Evolutionary conservation across 495 filamentous ascomycete genomes (phyloP).

Genomic region (Penicillium pancosmium): DNA sequence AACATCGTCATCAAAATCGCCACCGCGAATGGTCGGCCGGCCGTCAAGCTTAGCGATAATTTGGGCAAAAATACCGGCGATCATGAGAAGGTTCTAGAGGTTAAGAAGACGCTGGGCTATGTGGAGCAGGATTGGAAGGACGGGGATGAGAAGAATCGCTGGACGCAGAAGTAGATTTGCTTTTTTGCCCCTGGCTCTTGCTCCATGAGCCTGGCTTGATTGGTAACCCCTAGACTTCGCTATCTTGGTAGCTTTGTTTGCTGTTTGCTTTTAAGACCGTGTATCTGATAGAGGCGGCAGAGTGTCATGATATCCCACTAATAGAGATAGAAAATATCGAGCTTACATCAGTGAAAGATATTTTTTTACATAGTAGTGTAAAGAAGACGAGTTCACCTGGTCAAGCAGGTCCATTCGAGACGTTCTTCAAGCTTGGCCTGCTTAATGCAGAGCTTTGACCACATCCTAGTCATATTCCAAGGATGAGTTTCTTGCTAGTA

Average conservation of each 20-base stretch:
- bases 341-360: neutral
- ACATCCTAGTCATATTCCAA: too few species aligned
- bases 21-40: slow-evolving; percentile 77
- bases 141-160: slow-evolving; percentile 82
- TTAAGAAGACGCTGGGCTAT: slow-evolving; percentile 86
- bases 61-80: slow-evolving; percentile 96
- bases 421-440: too few species aligned
- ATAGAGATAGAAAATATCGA: slow-evolving; percentile 11
- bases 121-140: slow-evolving; percentile 79
- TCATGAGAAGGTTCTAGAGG: slow-evolving; percentile 70
- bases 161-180: slow-evolving; percentile 53
- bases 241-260: too few species aligned
- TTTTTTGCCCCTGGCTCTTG: neutral
- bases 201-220: too few species aligned
- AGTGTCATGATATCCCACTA: slow-evolving; percentile 17
- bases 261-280: neutral
- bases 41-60: slow-evolving; percentile 97
- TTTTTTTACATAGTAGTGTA: too few species aligned
- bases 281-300: slow-evolving; percentile 2
- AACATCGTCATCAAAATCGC: slow-evolving; percentile 98
- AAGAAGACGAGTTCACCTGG: too few species aligned
- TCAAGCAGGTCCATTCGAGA: too few species aligned
- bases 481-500: too few species aligned
- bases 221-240: too few species aligned
- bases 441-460: too few species aligned